Evolutionary conservation across 2,329 filamentous ascomycete genomes (phyloP), one percentile per base, ranked within the genome.

Genomic region (Phaeosphaeriaceae sp.): DNA sequence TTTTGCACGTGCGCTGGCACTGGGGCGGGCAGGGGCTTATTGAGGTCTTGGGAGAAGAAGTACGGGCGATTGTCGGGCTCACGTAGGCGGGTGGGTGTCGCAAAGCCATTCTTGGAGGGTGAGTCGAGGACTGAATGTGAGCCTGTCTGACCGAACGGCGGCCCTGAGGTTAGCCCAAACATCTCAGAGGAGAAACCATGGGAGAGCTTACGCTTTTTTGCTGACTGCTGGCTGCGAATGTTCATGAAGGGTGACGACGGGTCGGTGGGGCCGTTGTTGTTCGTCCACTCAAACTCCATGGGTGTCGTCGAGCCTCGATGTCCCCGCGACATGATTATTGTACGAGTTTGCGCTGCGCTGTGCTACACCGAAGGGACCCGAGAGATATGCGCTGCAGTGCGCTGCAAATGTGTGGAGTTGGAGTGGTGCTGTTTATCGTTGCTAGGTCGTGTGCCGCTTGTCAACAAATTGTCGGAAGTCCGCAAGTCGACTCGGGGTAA

Each of bases 241-340:
- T 76, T 78, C 53, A 79, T 69, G 66, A 84, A 85, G 1, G 83
- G 82, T 41, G 83, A 85, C 49, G 72, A 74, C 25, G 70, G 68
- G 67, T 84, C 81, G 2, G 82, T 62, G 4, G 80, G 80, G 21
- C 81, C 82, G 2, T 70, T 77, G 27, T 75, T 68, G 62, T 84
- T 84, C 54, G 82, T 71, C 66, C 77, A 86, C 66, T 84, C 78
- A 71, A 83, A 86, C 72, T 86, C 84, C 84, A 86, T 86, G 54
- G 81, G 82, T 68, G 71, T 77, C 48, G 79, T 78, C 49, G 81
- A 76, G 40, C 71, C 72, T 51, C 80, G 78, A 47, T 72, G 70
- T 33, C 56, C 55, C 25, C 67, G 66, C 56, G 68, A 67, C 72
- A 74, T 75, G 25, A 5, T 31, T 11, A n/a, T n/a, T n/a, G n/a